Base-by-base conservation (phyloP, 1,284 basidiomycete genomes). In the Cutaneotrichosporon sp. region DNA sequence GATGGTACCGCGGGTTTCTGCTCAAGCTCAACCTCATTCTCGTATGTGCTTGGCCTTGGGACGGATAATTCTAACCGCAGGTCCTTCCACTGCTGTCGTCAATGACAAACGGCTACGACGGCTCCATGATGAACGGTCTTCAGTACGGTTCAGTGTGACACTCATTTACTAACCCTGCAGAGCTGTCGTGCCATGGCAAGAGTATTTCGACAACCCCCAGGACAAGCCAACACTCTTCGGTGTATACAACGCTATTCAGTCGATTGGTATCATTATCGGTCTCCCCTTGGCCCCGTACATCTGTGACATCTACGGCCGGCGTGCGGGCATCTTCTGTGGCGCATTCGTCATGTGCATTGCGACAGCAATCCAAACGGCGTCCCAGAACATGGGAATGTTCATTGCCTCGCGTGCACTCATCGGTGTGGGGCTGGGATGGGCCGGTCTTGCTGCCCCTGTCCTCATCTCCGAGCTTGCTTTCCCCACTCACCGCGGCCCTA, bases 391-490 rank as follows among this genome's bases (percentile, higher is more conserved):
- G 21, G 80, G 81, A 62, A 87, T 88, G 85, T 90, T 90, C 61
- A 67, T 70, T 38, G 63, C 66, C 34, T 51, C 55, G 7, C 60
- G 68, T 37, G 52, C 86, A 77, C 74, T 88, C 57, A 85, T 90
- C 61, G 87, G 87, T 49, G 53, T 52, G 20, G 87, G 88, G 30
- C 58, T 65, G 30, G 56, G 61, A 18, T 57, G 66, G 49, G 55
- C 64, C 33, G 51, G 86, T 77, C 47, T 58, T 26, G 80, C 86
- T 37, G 84, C 85, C 4, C 85, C 85, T 12, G 80, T 87, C 78
- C 74, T 88, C 72, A 83, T 88, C 52, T 84, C 85, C 36, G 88
- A 90, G 68, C 75, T 89, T 21, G 79, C 87, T 1, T 88, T 88
- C 70, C 88, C 87, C 4, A 76, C 80, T 0, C 83, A 90, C 70